Conservation (phyloP, 192 early-diverging fungal species). For the Powellomyces hirtus region DNA sequence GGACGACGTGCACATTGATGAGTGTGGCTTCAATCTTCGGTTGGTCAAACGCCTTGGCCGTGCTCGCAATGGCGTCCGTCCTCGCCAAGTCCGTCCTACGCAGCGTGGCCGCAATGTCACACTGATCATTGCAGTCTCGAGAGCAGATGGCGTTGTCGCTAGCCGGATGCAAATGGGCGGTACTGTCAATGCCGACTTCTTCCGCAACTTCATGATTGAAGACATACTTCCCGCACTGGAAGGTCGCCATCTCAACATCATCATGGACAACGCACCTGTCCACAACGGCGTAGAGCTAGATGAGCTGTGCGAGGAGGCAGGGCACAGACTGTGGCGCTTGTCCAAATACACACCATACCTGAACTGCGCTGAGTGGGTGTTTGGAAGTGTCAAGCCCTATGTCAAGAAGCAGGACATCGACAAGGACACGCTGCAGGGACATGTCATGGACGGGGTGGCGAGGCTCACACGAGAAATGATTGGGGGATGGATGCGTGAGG, state of each 20-base stretch:
- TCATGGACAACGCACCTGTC: neutral
- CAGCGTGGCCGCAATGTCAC: neutral
- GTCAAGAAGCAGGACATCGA: slow-evolving; percentile 12
- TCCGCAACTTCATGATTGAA: neutral
- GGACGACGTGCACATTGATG: slow-evolving; percentile 1
- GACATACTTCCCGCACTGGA: neutral
- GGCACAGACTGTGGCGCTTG: too few species aligned
- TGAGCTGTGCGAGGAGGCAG: neutral
- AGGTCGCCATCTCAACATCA: neutral
- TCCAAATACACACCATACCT: too few species aligned
- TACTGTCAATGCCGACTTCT: neutral
- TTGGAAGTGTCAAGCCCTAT: neutral
- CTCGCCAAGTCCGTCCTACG: neutral
- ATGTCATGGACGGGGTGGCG: too few species aligned
- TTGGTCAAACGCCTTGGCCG: neutral
- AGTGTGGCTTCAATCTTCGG: neutral
- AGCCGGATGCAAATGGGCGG: neutral
- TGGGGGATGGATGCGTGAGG: too few species aligned
- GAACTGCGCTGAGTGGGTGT: slow-evolving; percentile 11
- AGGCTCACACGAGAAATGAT: too few species aligned
- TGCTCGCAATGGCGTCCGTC: neutral
- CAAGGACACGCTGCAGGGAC: too few species aligned
- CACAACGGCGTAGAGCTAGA: neutral
- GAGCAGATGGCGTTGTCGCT: neutral
- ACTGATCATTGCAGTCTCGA: neutral